Evolutionary conservation across 495 filamentous ascomycete species (phyloP).

Genomic region (Tirmania nivea): DNA sequence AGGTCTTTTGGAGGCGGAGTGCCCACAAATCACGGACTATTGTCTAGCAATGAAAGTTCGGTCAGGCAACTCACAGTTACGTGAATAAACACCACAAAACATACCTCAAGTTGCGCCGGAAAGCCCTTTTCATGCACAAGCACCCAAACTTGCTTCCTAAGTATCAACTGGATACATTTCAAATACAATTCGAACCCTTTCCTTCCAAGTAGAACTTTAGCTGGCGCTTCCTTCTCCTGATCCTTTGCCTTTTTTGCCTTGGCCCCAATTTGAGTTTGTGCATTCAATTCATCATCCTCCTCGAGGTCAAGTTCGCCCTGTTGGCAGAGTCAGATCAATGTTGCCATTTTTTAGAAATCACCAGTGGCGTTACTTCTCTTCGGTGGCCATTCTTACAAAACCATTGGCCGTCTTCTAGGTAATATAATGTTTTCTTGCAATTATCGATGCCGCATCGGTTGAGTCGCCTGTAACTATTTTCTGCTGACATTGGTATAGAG

Average conservation of each 20-base stretch:
- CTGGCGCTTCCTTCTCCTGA: conserved; percentile 27
- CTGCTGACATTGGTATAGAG: background rate
- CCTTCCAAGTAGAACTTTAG: conserved; percentile 20
- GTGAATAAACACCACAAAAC: conserved; percentile 1
- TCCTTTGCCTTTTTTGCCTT: conserved; percentile 34
- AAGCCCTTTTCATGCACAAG: conserved; percentile 39
- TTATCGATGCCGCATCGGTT: conserved; percentile 40
- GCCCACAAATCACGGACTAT: conserved; percentile 50
- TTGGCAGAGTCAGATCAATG: background rate
- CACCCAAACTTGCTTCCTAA: conserved; percentile 49
- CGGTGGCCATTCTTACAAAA: conserved; percentile 46
- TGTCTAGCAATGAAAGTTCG: conserved; percentile 11
- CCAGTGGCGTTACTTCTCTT: conserved; percentile 27
- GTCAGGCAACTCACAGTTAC: conserved; percentile 1
- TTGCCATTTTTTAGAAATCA: too few relatives aligned
- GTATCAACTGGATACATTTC: conserved; percentile 63
- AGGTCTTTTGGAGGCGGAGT: conserved; percentile 34
- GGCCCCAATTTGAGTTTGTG: conserved; percentile 27
- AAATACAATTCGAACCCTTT: conserved; percentile 56
- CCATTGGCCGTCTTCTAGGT: conserved; percentile 41
- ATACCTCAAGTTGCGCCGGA: conserved; percentile 42
- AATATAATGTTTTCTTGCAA: conserved; percentile 38
- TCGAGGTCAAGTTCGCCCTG: conserved; percentile 28
- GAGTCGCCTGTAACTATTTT: conserved; percentile 26
- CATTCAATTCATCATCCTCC: conserved; percentile 54